These are phyloP conservation scores for Paramecium caudatum DNA, from an alignment of 73 alveolate genomes.

Conservation along the genomic window DNA sequence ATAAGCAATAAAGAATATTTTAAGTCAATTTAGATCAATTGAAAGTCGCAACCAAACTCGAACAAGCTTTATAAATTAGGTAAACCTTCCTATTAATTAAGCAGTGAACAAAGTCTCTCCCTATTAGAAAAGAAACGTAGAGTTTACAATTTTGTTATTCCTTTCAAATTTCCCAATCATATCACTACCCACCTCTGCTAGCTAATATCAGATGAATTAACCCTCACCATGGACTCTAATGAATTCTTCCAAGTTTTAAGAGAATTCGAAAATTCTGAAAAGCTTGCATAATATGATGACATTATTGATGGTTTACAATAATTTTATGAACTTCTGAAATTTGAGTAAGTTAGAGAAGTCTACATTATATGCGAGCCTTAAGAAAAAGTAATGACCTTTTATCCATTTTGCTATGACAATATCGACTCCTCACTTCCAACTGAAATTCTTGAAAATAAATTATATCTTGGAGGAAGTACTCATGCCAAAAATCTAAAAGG, in stretches of 20 bases:
- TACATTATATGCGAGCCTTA: conserved; percentile 17
- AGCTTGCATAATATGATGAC: neutral
- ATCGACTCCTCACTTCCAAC: conserved; percentile 70
- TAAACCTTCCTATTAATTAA: neutral
- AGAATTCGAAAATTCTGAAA: neutral
- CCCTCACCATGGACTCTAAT: neutral
- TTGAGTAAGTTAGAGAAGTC: conserved; percentile 21
- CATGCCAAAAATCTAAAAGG: conserved; percentile 78
- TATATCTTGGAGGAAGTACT: conserved; percentile 81
- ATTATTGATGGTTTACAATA: neutral
- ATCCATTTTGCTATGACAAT: neutral
- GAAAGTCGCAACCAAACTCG: conserved; percentile 1
- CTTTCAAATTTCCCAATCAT: neutral
- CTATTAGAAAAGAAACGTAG: conserved; percentile 25
- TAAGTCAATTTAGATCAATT: conserved; percentile 6
- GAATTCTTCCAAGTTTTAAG: neutral
- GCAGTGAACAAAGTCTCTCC: neutral
- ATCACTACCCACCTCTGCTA: neutral
- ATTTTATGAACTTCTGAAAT: neutral
- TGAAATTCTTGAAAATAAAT: conserved; percentile 79
- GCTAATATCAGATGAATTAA: neutral
- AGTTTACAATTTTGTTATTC: neutral
- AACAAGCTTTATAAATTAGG: neutral
- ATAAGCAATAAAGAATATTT: neutral
- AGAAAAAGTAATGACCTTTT: neutral